A percentile compares a stretch with the other conserved stretches of the same genome.
Evolutionary conservation across 495 filamentous ascomycete genomes (phyloP).

Genomic region (Halenospora varia): DNA sequence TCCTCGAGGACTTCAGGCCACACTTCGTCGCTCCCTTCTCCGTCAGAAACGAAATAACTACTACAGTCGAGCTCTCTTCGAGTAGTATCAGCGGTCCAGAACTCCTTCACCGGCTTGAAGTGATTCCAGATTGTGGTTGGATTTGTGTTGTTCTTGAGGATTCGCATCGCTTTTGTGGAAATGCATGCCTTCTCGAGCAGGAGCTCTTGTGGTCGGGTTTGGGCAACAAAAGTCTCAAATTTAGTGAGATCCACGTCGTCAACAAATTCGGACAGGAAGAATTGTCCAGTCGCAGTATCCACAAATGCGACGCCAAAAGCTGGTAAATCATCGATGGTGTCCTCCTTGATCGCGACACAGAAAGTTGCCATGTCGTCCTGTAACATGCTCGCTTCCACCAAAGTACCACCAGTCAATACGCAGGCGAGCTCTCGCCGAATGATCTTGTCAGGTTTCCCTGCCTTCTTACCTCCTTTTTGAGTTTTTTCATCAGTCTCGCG

Average conservation of each 20-base stretch:
- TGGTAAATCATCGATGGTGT: conserved; percentile 67
- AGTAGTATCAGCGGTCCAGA: conserved; percentile 82
- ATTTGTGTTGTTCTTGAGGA: conserved; percentile 90
- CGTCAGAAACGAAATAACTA: conserved; percentile 70
- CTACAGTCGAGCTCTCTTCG: conserved; percentile 76
- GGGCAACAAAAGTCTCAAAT: conserved; percentile 96
- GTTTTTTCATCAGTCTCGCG: conserved; percentile 64
- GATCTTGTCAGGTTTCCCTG: conserved; percentile 77
- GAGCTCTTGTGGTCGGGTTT: conserved; percentile 85
- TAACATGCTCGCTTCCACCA: conserved; percentile 94
- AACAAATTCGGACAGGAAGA: conserved; percentile 84
- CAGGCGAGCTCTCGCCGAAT: conserved; percentile 88
- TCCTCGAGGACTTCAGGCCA: conserved; percentile 79
- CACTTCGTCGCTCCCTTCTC: conserved; percentile 57
- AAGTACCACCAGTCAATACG: conserved; percentile 85
- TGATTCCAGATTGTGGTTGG: conserved; percentile 96
- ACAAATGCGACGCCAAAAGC: conserved; percentile 92
- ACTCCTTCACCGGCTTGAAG: conserved; percentile 82
- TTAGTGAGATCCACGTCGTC: conserved; percentile 95
- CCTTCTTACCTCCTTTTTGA: conserved; percentile 39
- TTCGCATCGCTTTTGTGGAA: conserved; percentile 82
- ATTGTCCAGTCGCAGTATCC: conserved; percentile 93
- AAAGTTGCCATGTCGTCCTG: conserved; percentile 97
- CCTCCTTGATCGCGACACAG: conserved; percentile 95
- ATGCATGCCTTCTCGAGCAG: conserved; percentile 84